A percentile compares a stretch with the other conserved stretches of the same genome.
Conservation (phyloP, 225 moss, liverwort and hornwort species). For the Climacium dendroides region DNA sequence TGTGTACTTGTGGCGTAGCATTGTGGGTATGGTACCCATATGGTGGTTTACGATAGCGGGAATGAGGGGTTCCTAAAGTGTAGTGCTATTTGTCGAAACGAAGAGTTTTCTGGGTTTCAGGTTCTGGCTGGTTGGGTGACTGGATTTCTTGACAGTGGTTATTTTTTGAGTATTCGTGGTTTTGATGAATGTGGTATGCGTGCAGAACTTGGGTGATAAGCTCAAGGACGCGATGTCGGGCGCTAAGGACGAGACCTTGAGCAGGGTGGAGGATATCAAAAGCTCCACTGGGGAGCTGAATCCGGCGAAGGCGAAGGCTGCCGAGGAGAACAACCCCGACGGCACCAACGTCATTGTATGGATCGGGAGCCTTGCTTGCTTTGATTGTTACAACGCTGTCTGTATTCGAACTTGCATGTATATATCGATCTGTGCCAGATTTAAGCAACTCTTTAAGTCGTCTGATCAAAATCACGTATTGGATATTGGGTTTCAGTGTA, state of each 20-base stretch:
- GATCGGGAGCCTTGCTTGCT: not conserved
- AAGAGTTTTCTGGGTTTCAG: not conserved
- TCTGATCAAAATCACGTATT: not conserved
- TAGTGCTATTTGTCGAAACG: no score
- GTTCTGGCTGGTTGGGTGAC: not conserved
- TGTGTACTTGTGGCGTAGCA: not conserved
- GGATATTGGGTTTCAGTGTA: not conserved
- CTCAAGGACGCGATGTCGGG: not conserved
- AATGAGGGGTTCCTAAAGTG: not conserved
- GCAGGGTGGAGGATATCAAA: conserved; percentile 10
- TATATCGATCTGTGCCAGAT: not conserved
- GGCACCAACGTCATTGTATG: conserved; percentile 20
- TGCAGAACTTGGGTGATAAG: conserved; percentile 29
- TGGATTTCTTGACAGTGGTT: fast-evolving
- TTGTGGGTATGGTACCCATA: not conserved
- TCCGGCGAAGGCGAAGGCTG: conserved; percentile 7
- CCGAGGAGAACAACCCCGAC: conserved; percentile 26
- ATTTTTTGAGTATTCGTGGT: not conserved
- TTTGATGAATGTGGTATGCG: not conserved
- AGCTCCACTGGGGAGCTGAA: conserved; percentile 46
- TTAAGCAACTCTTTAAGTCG: not conserved
- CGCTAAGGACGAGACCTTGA: not conserved
- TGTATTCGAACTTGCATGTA: not conserved
- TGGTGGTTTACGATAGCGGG: not conserved
- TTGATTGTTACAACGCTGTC: not conserved